Percentiles rank a stretch among this genome's conserved stretches.
Evolutionary conservation across 805 yeast species (phyloP).

Genomic region (Komagataella mondaviorum): DNA sequence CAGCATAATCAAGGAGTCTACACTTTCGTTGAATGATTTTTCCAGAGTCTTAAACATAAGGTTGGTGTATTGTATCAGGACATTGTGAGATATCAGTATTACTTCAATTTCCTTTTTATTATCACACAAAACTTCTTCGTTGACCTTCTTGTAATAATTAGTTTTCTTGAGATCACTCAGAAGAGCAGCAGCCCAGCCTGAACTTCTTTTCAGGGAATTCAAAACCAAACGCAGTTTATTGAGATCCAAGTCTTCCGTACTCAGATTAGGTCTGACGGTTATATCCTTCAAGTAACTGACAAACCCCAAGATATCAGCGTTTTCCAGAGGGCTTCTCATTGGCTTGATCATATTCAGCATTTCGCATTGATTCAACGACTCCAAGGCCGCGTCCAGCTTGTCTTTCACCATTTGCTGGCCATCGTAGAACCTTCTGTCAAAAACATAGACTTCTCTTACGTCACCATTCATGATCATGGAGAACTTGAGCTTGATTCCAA

Average conservation of each 20-base stretch:
- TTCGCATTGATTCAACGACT: conserved; percentile 13
- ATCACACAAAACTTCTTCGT: background rate
- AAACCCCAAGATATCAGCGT: conserved; percentile 9
- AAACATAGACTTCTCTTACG: conserved; percentile 42
- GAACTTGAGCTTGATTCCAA: conserved; percentile 47
- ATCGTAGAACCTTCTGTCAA: conserved; percentile 45
- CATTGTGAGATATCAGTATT: conserved; percentile 34
- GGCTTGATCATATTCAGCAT: conserved; percentile 19
- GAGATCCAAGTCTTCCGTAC: conserved; percentile 12
- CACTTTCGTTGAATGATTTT: conserved; percentile 22
- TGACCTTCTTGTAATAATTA: conserved; percentile 6
- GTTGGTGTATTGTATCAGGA: conserved; percentile 36
- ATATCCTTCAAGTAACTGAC: conserved; percentile 7
- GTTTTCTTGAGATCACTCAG: conserved; percentile 20
- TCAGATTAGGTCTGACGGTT: conserved; percentile 5
- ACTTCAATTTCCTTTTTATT: conserved; percentile 22
- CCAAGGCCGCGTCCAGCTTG: conserved; percentile 13
- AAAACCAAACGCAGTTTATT: conserved; percentile 23
- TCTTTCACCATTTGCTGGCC: conserved; percentile 1
- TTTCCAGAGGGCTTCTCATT: conserved; percentile 15
- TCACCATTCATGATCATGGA: conserved; percentile 33
- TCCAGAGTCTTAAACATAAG: conserved; percentile 28
- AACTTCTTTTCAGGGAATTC: conserved; percentile 19
- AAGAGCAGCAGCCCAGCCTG: conserved; percentile 24
- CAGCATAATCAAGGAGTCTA: conserved; percentile 18